A percentile compares a stretch with the other conserved stretches of the same genome.
phyloP scores from a whole-genome alignment of 108 stramenopile genomes.

The Skeletonema grethae region DNA sequence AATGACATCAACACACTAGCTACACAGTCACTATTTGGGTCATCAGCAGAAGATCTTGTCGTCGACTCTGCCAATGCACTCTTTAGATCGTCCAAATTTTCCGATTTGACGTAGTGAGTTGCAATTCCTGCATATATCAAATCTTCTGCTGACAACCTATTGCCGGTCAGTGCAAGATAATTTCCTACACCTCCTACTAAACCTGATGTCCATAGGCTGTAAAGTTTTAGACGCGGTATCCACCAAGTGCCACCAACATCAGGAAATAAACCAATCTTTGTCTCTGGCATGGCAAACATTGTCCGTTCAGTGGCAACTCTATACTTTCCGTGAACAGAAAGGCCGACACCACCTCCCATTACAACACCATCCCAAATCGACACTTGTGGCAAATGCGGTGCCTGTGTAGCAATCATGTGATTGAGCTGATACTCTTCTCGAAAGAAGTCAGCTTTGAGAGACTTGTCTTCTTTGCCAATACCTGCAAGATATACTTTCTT shows the following conservation, averaged over 20 bases:
- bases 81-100: conserved; percentile 60
- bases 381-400: conserved; percentile 61
- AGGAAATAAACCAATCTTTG: conserved; percentile 95
- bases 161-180: conserved; percentile 94
- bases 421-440: conserved; percentile 90
- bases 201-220: conserved; percentile 16
- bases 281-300: conserved; percentile 98
- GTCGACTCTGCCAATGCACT: conserved; percentile 54
- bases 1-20: conserved; percentile 54
- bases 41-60: conserved; percentile 17
- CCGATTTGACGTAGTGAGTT: conserved; percentile 91
- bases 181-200: conserved; percentile 69
- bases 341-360: conserved; percentile 98
- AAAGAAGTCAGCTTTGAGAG: conserved; percentile 73
- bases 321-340: conserved; percentile 91
- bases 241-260: conserved; percentile 94
- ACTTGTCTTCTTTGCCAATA: conserved; percentile 17
- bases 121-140: conserved; percentile 90
- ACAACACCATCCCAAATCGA: conserved; percentile 97
- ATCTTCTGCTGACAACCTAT: conserved; percentile 79
- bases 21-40: conserved; percentile 31
- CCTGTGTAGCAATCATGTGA: conserved; percentile 60
- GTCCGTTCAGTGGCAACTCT: conserved; percentile 94
- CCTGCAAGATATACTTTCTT: conserved; percentile 70
- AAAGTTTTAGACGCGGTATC: conserved; percentile 81